These are phyloP conservation scores for Paraglomus brasilianum DNA, from an alignment of 192 early-diverging fungal species.

Conservation along the genomic window DNA sequence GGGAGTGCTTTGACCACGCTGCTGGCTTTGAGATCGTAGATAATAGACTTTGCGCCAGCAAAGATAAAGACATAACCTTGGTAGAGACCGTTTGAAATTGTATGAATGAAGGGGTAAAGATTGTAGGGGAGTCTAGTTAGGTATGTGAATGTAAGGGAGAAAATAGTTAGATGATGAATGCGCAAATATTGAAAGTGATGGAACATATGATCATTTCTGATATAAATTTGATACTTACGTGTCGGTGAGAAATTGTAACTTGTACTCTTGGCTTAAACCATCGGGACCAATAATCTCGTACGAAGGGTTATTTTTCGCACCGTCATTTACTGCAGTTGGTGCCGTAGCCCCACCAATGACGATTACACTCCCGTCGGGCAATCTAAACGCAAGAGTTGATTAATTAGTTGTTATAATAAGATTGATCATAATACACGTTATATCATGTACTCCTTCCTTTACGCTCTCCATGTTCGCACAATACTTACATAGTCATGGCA, in stretches of 20 bases:
- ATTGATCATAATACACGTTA: background rate
- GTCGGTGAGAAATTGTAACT: slow-evolving; percentile 46
- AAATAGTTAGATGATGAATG: background rate
- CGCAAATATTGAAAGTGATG: background rate
- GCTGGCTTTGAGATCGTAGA: slow-evolving; percentile 48
- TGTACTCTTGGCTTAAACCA: slow-evolving; percentile 24
- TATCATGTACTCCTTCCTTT: background rate
- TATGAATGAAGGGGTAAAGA: slow-evolving; percentile 51
- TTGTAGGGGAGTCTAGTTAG: slow-evolving; percentile 44
- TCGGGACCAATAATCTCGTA: slow-evolving; percentile 38
- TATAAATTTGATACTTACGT: slow-evolving; percentile 22
- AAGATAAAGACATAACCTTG: slow-evolving; percentile 53
- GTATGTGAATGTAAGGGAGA: background rate
- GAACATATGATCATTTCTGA: background rate
- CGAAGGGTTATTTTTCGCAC: slow-evolving; percentile 45
- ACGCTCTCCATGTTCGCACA: background rate
- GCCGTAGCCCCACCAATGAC: slow-evolving; percentile 57
- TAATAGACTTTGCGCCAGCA: slow-evolving; percentile 52
- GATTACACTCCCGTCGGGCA: slow-evolving; percentile 49
- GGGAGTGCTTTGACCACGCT: slow-evolving; percentile 43
- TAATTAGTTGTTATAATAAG: background rate
- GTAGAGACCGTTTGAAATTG: slow-evolving; percentile 35
- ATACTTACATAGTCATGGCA: slow-evolving; percentile 37
- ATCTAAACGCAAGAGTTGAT: background rate
- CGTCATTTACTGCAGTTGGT: slow-evolving; percentile 39